Percentiles rank a stretch among this genome's conserved stretches.
These are phyloP conservation scores for Leptographium galeiforme DNA, from an alignment of 2,329 filamentous ascomycete genomes.

Conservation along the genomic window DNA sequence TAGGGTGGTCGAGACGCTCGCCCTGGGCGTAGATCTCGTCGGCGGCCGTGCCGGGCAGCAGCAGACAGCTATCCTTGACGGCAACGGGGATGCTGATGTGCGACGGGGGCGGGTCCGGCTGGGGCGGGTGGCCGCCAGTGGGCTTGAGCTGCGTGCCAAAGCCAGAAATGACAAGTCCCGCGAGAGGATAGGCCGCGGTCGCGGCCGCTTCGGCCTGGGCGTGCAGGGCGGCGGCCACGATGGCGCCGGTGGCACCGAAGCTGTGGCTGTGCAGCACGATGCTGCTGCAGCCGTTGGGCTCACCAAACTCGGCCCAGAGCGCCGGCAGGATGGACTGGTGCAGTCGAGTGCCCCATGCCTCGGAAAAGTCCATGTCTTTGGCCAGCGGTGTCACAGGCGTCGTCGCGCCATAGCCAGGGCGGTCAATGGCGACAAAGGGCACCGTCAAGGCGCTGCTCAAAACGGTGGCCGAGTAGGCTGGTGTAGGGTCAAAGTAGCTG, in stretches of 20 bases:
- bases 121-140: neutral
- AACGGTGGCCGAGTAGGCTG: slow-evolving; percentile 4
- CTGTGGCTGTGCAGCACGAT: slow-evolving; percentile 13
- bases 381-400: slow-evolving; percentile 7
- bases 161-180: slow-evolving; percentile 12
- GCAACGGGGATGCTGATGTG: slow-evolving; percentile 2
- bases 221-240: slow-evolving; percentile 10
- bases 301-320: slow-evolving; percentile 11
- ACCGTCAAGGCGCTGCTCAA: slow-evolving; percentile 9
- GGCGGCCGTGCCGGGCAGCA: slow-evolving; percentile 9
- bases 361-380: slow-evolving; percentile 4
- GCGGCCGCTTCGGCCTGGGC: neutral
- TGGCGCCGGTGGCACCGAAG: slow-evolving; percentile 9
- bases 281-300: slow-evolving; percentile 7
- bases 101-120: neutral
- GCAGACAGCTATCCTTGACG: slow-evolving; percentile 9
- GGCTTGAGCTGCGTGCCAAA: slow-evolving; percentile 9
- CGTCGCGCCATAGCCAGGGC: slow-evolving; percentile 11
- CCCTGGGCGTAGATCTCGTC: slow-evolving; percentile 8
- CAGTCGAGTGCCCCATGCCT: slow-evolving; percentile 6
- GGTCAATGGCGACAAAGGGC: slow-evolving; percentile 13
- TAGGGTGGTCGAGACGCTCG: slow-evolving; percentile 7
- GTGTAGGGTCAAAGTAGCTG: slow-evolving; percentile 12
- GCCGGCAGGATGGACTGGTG: slow-evolving; percentile 9
- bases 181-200: slow-evolving; percentile 9